These are phyloP conservation scores for Wickerhamiella kazuoi DNA, from an alignment of 805 yeast genomes.

Conservation along the genomic window DNA sequence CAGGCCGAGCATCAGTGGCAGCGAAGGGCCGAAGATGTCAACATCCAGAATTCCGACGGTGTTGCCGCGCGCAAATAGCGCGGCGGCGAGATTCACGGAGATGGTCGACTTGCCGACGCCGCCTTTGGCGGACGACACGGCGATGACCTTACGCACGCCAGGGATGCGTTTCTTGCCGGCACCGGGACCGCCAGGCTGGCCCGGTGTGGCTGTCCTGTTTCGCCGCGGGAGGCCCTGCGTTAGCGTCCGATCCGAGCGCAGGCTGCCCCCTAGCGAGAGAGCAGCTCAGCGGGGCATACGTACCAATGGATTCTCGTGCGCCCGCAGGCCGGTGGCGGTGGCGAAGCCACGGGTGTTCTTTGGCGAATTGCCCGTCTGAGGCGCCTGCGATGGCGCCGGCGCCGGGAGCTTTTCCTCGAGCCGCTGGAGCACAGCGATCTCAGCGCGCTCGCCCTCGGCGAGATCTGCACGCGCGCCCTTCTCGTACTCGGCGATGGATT, in stretches of 20 bases:
- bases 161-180: conserved; percentile 28
- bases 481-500: conserved; percentile 31
- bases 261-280: no score
- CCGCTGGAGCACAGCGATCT: conserved; percentile 26
- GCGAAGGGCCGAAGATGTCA: conserved; percentile 71
- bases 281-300: conserved; percentile 18
- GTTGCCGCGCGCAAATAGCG: conserved; percentile 35
- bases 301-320: conserved; percentile 39
- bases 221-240: conserved; percentile 28
- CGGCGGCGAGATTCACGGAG: conserved; percentile 44
- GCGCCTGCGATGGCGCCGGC: background rate
- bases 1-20: conserved; percentile 55
- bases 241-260: no score
- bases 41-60: conserved; percentile 59
- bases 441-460: conserved; percentile 34
- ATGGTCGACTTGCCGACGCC: conserved; percentile 74
- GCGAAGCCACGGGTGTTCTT: conserved; percentile 15
- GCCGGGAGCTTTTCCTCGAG: conserved; percentile 29
- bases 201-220: background rate
- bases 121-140: conserved; percentile 64
- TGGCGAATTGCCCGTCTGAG: no score
- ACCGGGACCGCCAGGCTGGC: background rate
- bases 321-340: conserved; percentile 9
- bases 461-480: conserved; percentile 33
- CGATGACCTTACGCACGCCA: conserved; percentile 41